phyloP scores from a whole-genome alignment of 352 stramenopile species.

The Aphanomyces euteiches region DNA sequence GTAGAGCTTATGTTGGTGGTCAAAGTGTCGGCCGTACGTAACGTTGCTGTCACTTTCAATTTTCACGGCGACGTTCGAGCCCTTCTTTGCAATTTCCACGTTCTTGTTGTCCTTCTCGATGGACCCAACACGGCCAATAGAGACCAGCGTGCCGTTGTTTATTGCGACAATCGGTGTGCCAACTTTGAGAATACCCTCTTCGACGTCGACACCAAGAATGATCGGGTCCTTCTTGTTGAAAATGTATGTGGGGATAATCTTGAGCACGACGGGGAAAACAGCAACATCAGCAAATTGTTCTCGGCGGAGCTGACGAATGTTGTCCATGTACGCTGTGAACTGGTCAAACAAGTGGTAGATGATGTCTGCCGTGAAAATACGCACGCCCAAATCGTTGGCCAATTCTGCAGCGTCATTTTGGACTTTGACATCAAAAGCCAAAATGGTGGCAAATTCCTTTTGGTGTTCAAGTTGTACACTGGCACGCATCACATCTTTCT shows the following conservation, averaged over 20 bases:
- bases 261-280: constrained; percentile 94
- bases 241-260: constrained; percentile 97
- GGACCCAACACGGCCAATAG: constrained; percentile 93
- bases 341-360: constrained; percentile 99
- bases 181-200: constrained; percentile 97
- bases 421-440: constrained; percentile 98
- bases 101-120: constrained; percentile 97
- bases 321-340: constrained; percentile 97
- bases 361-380: constrained; percentile 99
- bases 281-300: constrained; percentile 91
- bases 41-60: constrained; percentile 95
- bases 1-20: constrained; percentile 88
- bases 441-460: constrained; percentile 95
- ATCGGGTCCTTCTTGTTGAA: constrained; percentile 99
- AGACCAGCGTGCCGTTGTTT: constrained; percentile 63
- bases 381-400: constrained; percentile 90
- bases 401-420: constrained; percentile 90
- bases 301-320: constrained; percentile 88
- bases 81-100: constrained; percentile 93
- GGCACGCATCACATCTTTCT: constrained; percentile 98
- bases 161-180: constrained; percentile 93
- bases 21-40: constrained; percentile 97
- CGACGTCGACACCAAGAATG: constrained; percentile 96
- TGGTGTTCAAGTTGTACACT: constrained; percentile 98
- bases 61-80: constrained; percentile 91